Conservation (phyloP, 2,329 filamentous ascomycete genomes). For the Colletotrichum kahawae region DNA sequence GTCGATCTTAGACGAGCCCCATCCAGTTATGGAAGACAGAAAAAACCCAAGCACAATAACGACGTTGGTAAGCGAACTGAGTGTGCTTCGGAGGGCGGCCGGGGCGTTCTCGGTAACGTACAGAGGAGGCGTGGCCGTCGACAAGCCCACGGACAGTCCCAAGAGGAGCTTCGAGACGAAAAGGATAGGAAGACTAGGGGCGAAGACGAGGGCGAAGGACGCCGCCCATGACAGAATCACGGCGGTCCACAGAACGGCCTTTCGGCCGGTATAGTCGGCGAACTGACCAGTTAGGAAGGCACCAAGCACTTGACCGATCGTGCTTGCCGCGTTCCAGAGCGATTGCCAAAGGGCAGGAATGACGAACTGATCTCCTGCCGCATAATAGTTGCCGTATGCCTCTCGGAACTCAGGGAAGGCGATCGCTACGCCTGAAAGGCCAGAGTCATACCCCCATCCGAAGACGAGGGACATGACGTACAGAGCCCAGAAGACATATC, state of each 20-base stretch:
- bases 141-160: conserved; percentile 29
- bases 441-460: conserved; percentile 39
- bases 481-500: conserved; percentile 30
- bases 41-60: conserved; percentile 34
- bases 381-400: conserved; percentile 37
- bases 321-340: conserved; percentile 40
- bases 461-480: conserved; percentile 38
- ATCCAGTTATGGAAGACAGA: conserved; percentile 31
- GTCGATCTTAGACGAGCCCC: conserved; percentile 29
- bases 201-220: conserved; percentile 32
- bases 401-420: conserved; percentile 39
- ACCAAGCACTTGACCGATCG: conserved; percentile 34
- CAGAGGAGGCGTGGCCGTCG: conserved; percentile 29
- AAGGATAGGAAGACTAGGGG: conserved; percentile 28
- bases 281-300: conserved; percentile 31
- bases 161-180: conserved; percentile 33
- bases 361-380: conserved; percentile 31
- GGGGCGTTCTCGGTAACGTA: conserved; percentile 35
- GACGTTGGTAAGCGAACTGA: conserved; percentile 33
- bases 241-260: conserved; percentile 28
- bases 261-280: conserved; percentile 28
- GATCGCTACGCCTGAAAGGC: conserved; percentile 38
- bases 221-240: conserved; percentile 27
- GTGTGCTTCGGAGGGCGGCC: conserved; percentile 28
- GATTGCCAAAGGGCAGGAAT: conserved; percentile 42